Conservation (phyloP, 1,284 basidiomycete species). For the Phenoliferia sp. region DNA sequence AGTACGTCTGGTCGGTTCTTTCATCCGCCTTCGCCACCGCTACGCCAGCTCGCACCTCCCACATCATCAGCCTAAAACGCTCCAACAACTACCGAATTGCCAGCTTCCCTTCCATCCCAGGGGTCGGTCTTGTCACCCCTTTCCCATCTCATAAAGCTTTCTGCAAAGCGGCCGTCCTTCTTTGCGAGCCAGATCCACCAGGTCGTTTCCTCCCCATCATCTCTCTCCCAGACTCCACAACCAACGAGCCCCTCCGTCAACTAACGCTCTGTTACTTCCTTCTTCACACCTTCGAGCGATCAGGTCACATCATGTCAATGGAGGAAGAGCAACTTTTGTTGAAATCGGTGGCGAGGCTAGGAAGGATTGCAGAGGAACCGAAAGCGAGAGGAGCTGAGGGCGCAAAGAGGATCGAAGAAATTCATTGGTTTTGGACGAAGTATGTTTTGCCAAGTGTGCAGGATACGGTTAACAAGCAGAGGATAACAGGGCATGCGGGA, state of each 20-base stretch:
- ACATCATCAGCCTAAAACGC: neutral
- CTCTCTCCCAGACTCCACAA: neutral
- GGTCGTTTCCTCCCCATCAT: neutral
- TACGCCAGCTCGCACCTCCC: neutral
- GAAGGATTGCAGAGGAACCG: neutral
- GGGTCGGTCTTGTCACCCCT: neutral
- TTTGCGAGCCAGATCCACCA: neutral
- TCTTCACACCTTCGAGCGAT: neutral
- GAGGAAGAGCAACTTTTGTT: neutral
- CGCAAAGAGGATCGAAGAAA: neutral
- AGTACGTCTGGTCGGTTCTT: neutral
- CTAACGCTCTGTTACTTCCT: neutral
- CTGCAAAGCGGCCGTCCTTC: neutral
- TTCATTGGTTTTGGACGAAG: neutral
- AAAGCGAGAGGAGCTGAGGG: neutral
- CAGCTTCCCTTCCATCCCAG: neutral
- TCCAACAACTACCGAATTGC: neutral
- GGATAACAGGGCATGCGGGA: neutral
- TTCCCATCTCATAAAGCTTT: neutral
- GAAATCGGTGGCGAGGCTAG: neutral
- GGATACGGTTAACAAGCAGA: neutral
- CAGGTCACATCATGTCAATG: neutral
- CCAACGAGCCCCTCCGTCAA: neutral
- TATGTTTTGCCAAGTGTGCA: neutral
- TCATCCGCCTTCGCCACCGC: neutral